Base-by-base conservation (phyloP, 177 flowering plant genomes). In the Vitis hybrid region DNA sequence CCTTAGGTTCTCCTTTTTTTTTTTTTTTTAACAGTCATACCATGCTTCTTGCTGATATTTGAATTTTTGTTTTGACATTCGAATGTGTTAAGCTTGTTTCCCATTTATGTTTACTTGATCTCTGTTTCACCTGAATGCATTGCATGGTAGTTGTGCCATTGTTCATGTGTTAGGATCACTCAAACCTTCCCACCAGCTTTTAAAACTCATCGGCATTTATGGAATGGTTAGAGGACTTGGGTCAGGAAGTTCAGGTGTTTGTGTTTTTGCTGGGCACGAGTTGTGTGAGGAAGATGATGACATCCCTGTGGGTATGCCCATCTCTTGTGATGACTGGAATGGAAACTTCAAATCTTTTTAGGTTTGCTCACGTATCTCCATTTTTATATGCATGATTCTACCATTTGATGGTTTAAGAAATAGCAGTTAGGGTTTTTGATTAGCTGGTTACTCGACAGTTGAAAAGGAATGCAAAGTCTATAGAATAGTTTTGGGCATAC, bases 271-370 rank as follows among this genome's bases (percentile, higher is more conserved):
- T 65, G 74, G 57, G 17, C 18, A 66, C 66, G 71, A 66, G 73
- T 69, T 66, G 50, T 56, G 50, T 63, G 68, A 56, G 21, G 74
- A 73, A 50, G 76, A 72, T 49, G 68, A 63, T 59, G 81, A 75
- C 51, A n/a, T 78, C 4, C 41, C 30, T 68, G 76, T 72, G 20
- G 66, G 71, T 17, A 30, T 61, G 21, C 32, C 53, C 27, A 8
- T 54, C 3, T 2, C 56, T 15, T 59, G 56, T n/a, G 69, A 27
- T 27, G 7, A 52, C 17, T 7, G 56, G 9, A 11, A 20, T 11
- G 15, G 18, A 9, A 32, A 35, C 49, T 48, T 61, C n/a, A 8
- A 52, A 32, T 48, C 60, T 66, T 30, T 13, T 11, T 54, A 56
- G 61, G 69, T 27, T 66, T 55, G 69, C 27, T 30, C 11, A 32